Conservation (phyloP, 2,329 filamentous ascomycete species). For the Mariannaea elegans region DNA sequence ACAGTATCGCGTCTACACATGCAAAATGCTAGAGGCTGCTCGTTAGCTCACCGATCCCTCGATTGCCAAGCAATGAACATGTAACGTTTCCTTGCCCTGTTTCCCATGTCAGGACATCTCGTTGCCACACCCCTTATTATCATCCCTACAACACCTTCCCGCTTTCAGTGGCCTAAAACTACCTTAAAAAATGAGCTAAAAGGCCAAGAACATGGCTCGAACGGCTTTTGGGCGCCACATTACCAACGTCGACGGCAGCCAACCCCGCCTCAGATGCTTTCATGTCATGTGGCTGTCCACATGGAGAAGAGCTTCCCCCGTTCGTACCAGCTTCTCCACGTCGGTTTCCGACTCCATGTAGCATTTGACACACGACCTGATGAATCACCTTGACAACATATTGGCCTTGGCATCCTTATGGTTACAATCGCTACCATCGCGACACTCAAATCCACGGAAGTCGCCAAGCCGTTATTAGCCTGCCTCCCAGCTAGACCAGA, state of each 20-base stretch:
- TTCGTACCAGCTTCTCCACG: neutral
- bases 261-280: too few species aligned
- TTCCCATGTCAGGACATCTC: too few species aligned
- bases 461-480: neutral
- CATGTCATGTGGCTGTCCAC: neutral
- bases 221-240: neutral
- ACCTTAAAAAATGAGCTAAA: neutral
- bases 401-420: neutral
- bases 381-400: neutral
- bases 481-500: neutral
- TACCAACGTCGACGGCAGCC: too few species aligned
- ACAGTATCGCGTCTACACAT: too few species aligned
- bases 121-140: too few species aligned
- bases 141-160: too few species aligned
- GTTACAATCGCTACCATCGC: slow-evolving; percentile 1
- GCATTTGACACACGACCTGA: neutral
- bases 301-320: neutral
- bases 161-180: neutral
- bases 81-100: slow-evolving; percentile 16
- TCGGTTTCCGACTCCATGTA: neutral
- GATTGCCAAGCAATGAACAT: neutral
- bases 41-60: neutral
- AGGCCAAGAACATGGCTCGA: neutral
- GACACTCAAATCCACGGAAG: too few species aligned
- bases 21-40: too few species aligned